These are phyloP conservation scores for Suhomyces ambrosiae DNA, from an alignment of 1,139 yeast species.

Conservation along the genomic window DNA sequence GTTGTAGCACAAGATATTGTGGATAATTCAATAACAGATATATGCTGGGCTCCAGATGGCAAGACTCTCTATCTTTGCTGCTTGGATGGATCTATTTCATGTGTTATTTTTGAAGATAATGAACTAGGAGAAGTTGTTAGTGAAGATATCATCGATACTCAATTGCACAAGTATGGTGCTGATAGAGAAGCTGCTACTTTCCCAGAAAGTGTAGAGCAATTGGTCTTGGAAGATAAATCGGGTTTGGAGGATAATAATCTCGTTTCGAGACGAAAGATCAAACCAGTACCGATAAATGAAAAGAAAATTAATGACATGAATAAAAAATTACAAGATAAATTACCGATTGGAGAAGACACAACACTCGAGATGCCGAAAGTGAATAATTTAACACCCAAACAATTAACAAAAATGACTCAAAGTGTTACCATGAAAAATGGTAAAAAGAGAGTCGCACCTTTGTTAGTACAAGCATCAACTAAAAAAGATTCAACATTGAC, in stretches of 20 bases:
- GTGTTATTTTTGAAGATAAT: slow-evolving; percentile 62
- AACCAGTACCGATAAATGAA: slow-evolving; percentile 5
- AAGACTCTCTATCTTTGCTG: slow-evolving; percentile 70
- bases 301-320: slow-evolving; percentile 2
- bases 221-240: slow-evolving; percentile 68
- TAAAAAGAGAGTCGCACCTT: slow-evolving; percentile 83
- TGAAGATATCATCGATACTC: slow-evolving; percentile 62
- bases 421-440: slow-evolving; percentile 70
- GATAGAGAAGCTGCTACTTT: slow-evolving; percentile 80
- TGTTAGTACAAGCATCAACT: slow-evolving; percentile 60
- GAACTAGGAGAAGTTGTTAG: slow-evolving; percentile 80
- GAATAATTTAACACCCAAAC: slow-evolving; percentile 19
- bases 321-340: slow-evolving; percentile 9
- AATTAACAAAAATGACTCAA: slow-evolving; percentile 25
- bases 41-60: slow-evolving; percentile 83
- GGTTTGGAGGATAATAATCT: slow-evolving; percentile 13
- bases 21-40: slow-evolving; percentile 66
- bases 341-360: slow-evolving; percentile 10
- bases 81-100: slow-evolving; percentile 80
- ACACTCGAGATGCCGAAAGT: slow-evolving; percentile 11
- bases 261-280: background rate
- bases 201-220: slow-evolving; percentile 85
- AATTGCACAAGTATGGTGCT: slow-evolving; percentile 82
- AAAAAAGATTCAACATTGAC: slow-evolving; percentile 13
- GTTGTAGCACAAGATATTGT: slow-evolving; percentile 66